Conservation (phyloP, 2,329 filamentous ascomycete genomes). For the Cordyceps cateniannulata region DNA sequence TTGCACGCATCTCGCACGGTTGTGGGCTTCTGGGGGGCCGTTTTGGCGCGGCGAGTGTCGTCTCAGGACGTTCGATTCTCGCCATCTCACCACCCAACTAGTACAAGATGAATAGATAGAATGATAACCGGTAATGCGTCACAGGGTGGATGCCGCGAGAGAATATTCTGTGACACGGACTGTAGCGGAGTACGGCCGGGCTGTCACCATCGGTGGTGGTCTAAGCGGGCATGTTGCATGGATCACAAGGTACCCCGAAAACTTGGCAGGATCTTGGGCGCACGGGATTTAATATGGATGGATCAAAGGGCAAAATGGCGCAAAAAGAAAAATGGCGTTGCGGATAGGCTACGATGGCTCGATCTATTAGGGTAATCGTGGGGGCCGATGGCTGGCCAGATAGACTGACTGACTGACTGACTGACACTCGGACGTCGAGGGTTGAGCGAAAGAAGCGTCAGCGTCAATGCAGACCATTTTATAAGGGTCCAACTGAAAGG, state of each 20-base stretch:
- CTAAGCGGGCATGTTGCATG: background rate
- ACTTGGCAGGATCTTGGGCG: background rate
- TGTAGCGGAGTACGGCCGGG: background rate
- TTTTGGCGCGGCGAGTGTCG: background rate
- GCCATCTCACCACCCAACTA: background rate
- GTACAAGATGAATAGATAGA: background rate
- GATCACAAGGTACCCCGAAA: background rate
- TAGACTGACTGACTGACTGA: background rate
- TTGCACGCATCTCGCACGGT: background rate
- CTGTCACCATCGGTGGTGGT: background rate
- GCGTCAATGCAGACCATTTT: background rate
- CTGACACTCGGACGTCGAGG: background rate
- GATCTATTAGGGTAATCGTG: background rate
- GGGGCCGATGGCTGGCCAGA: background rate
- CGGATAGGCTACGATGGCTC: background rate
- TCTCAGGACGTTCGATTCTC: background rate
- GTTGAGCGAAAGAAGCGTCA: background rate
- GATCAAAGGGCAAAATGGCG: background rate
- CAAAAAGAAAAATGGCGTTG: background rate
- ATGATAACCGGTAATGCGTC: background rate
- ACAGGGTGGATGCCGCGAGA: background rate
- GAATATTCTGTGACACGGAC: conserved; percentile 1
- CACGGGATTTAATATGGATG: background rate
- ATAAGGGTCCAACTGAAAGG: no score
- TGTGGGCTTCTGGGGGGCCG: background rate